Evolutionary conservation across 306 rosid species (phyloP).

Genomic region (Trifolium repens): DNA sequence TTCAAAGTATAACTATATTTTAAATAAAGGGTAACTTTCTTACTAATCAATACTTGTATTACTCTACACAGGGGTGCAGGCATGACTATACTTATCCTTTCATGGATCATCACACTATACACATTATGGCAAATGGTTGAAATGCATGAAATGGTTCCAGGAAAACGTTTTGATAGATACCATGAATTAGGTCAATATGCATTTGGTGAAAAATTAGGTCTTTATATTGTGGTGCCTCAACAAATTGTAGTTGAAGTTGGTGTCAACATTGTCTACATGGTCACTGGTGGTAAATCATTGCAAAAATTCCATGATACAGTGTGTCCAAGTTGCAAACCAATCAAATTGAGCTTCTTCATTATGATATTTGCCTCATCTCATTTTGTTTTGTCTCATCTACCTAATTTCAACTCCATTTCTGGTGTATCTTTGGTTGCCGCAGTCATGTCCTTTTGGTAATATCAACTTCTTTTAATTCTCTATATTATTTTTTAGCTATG

Average conservation of each 20-base stretch:
- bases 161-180: no score
- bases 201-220: no score
- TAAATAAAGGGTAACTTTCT: no score
- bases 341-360: constrained; percentile 67
- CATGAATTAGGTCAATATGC: no score
- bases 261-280: constrained; percentile 70
- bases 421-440: not conserved
- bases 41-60: not conserved
- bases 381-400: constrained; percentile 80
- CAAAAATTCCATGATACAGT: constrained; percentile 61
- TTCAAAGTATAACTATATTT: no score
- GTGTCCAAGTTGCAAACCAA: constrained; percentile 45
- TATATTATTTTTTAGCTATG: no score
- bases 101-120: constrained; percentile 74
- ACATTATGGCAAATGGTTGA: constrained; percentile 59
- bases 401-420: constrained; percentile 69
- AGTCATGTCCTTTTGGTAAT: no score
- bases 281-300: constrained; percentile 72
- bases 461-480: not conserved
- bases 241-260: constrained; percentile 38
- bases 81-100: constrained; percentile 52
- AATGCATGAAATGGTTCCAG: no score
- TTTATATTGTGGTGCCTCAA: no score
- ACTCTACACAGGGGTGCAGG: constrained; percentile 73
- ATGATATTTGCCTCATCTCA: constrained; percentile 82